Conservation (phyloP, 495 filamentous ascomycete genomes). For the Podospora didyma region DNA sequence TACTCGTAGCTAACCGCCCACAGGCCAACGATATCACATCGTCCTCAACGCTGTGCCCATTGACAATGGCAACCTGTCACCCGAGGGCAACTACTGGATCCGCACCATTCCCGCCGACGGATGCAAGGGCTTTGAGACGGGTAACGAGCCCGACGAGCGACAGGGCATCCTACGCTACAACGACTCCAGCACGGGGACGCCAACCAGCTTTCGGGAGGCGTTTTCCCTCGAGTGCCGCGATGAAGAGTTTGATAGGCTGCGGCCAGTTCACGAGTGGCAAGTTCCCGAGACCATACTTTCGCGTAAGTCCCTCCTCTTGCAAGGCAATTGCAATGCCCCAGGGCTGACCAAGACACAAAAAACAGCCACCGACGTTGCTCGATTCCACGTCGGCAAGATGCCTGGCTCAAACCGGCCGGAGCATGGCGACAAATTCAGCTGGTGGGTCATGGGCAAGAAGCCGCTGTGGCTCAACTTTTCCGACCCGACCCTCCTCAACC, state of each 20-base stretch:
- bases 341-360: neutral
- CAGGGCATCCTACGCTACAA: constrained; percentile 13
- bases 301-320: neutral
- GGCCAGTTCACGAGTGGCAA: neutral
- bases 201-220: constrained; percentile 8
- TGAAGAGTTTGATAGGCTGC: constrained; percentile 4
- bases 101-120: neutral
- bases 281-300: neutral
- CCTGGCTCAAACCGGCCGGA: neutral
- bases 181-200: neutral
- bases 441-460: constrained; percentile 5
- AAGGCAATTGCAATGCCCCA: neutral
- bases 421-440: neutral
- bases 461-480: constrained; percentile 37
- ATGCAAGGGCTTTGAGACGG: neutral
- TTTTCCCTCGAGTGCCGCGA: constrained; percentile 4
- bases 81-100: constrained; percentile 49
- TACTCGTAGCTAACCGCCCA: no score
- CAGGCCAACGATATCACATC: constrained; percentile 60
- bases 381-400: neutral
- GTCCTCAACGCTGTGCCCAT: constrained; percentile 47
- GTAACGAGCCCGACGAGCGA: constrained; percentile 12
- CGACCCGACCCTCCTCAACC: constrained; percentile 25
- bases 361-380: neutral
- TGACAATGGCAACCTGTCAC: constrained; percentile 22